phyloP scores from a whole-genome alignment of 2,329 filamentous ascomycete genomes.

The Rhynchosporium secalis region DNA sequence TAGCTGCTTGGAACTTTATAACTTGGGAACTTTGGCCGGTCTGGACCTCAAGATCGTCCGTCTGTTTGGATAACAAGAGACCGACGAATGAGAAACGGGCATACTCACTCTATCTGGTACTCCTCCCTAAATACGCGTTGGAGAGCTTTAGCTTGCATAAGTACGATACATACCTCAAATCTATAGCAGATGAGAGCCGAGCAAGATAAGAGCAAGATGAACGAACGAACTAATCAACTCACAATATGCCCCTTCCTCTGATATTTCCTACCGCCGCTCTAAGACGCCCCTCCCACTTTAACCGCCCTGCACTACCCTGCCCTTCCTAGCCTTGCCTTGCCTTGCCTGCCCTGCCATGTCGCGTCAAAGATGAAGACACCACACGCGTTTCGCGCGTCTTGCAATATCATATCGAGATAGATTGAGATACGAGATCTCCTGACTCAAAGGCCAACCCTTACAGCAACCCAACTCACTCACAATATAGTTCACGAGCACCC shows the following conservation, averaged over 20 bases:
- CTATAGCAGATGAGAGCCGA: no score
- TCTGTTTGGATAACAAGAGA: conserved; percentile 1
- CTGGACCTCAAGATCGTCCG: background rate
- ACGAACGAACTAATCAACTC: background rate
- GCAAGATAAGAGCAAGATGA: background rate
- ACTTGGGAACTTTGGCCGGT: background rate
- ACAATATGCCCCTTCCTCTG: background rate
- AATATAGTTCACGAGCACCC: background rate
- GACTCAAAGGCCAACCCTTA: background rate
- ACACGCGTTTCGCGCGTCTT: background rate
- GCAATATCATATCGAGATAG: conserved; percentile 1
- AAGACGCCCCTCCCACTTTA: background rate
- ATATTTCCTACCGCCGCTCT: conserved; percentile 1
- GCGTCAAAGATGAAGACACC: background rate
- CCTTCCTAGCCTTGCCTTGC: no score
- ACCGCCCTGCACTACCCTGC: no score
- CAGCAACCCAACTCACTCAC: background rate
- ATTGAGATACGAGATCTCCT: background rate
- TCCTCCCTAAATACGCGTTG: no score
- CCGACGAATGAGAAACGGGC: background rate
- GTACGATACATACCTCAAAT: no score
- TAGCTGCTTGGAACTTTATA: no score
- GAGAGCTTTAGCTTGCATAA: no score
- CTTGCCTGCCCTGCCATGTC: background rate
- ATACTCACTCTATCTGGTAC: no score